Evolutionary conservation across 179 eudicot genomes (phyloP).

Genomic region (Nepenthes alata): DNA sequence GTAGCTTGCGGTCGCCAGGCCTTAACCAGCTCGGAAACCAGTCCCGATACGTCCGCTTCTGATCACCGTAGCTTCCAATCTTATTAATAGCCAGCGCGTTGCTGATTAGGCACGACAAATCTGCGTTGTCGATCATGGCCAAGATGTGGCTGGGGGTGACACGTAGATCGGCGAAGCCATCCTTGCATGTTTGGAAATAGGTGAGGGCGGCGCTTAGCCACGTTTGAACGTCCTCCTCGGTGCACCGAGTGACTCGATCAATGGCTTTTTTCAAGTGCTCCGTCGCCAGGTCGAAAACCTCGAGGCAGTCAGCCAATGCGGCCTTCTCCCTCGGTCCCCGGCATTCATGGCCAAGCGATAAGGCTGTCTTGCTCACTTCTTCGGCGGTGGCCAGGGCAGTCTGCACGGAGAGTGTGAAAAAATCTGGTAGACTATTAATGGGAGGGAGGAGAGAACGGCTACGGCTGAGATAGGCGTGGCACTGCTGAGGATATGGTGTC

Average conservation of each 20-base stretch:
- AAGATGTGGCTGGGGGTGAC: slow-evolving; percentile 16
- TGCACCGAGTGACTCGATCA: slow-evolving; percentile 10
- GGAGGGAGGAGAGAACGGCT: slow-evolving; percentile 5
- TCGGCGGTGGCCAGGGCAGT: slow-evolving; percentile 28
- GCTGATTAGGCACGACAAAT: slow-evolving; percentile 28
- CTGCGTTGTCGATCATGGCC: slow-evolving; percentile 15
- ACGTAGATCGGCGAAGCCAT: slow-evolving; percentile 37
- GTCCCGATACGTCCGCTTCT: neutral
- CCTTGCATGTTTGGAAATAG: slow-evolving; percentile 41
- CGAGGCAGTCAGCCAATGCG: slow-evolving; percentile 51
- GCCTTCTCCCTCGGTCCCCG: slow-evolving; percentile 29
- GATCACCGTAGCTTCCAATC: neutral
- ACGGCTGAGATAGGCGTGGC: slow-evolving; percentile 23
- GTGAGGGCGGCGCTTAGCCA: slow-evolving; percentile 68
- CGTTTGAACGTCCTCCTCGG: slow-evolving; percentile 37
- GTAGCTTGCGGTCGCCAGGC: slow-evolving; percentile 20
- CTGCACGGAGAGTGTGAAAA: slow-evolving; percentile 23
- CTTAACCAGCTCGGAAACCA: slow-evolving; percentile 24
- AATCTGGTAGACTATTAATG: slow-evolving; percentile 24
- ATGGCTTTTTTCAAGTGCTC: slow-evolving; percentile 30
- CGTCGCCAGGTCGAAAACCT: slow-evolving; percentile 42
- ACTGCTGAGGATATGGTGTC: slow-evolving; percentile 50
- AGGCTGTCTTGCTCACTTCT: slow-evolving; percentile 15
- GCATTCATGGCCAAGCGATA: slow-evolving; percentile 17
- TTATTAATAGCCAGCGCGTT: slow-evolving; percentile 31